phyloP scores from a whole-genome alignment of 1,284 basidiomycete species.

The Termitomyces sp. region DNA sequence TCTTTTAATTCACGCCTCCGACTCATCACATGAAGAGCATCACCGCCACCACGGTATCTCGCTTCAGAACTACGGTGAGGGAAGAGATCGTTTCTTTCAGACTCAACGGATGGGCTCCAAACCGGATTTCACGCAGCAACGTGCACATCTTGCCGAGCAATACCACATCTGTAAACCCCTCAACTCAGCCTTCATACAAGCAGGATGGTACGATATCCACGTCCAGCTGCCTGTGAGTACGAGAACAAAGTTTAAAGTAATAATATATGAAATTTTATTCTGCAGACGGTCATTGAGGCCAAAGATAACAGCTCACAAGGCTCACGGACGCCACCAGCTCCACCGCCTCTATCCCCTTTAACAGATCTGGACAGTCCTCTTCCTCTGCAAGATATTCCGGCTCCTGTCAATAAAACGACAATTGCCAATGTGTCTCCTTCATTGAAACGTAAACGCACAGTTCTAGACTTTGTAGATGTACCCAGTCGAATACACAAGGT shows the following conservation, averaged over 20 bases:
- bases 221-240: slow-evolving; percentile 10
- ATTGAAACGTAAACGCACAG: slow-evolving; percentile 10
- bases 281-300: not conserved
- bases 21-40: slow-evolving; percentile 30
- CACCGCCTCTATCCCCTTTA: not conserved
- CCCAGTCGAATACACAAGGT: not conserved
- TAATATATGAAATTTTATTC: not conserved
- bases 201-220: slow-evolving; percentile 49
- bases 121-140: slow-evolving; percentile 26
- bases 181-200: slow-evolving; percentile 27
- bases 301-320: not conserved
- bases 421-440: not conserved
- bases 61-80: slow-evolving; percentile 23
- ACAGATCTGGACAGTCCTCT: not conserved
- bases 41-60: slow-evolving; percentile 40
- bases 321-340: not conserved
- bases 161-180: slow-evolving; percentile 40
- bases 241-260: not conserved
- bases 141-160: slow-evolving; percentile 27
- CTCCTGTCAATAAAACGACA: not conserved
- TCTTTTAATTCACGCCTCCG: slow-evolving; percentile 28
- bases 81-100: slow-evolving; percentile 19
- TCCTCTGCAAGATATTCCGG: not conserved
- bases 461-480: slow-evolving; percentile 10
- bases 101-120: slow-evolving; percentile 32